A percentile compares a stretch with the other conserved stretches of the same genome.
Conservation (phyloP, 1,139 yeast genomes). For the Meyerozyma sp. region DNA sequence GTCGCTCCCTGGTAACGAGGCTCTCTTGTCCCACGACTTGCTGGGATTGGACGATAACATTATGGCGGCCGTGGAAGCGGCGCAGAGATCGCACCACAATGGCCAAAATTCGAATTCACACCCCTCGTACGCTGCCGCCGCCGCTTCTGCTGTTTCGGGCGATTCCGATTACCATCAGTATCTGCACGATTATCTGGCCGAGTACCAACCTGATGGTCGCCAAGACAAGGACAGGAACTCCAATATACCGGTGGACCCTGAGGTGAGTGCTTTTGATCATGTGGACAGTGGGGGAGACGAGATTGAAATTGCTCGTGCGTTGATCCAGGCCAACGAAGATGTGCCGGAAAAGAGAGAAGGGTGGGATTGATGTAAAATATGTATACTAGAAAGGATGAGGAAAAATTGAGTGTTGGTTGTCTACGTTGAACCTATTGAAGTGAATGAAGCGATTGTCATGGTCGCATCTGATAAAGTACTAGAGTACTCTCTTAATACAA, state of each 20-base stretch:
- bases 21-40: constrained; percentile 31
- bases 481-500: too few relatives aligned
- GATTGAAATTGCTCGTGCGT: constrained; percentile 61
- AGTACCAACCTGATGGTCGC: not conserved
- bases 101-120: constrained; percentile 10
- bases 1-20: constrained; percentile 26
- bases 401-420: too few relatives aligned
- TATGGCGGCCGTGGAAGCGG: constrained; percentile 66
- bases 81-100: constrained; percentile 37
- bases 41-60: constrained; percentile 48
- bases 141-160: constrained; percentile 32
- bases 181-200: constrained; percentile 14
- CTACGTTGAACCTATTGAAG: too few relatives aligned
- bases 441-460: too few relatives aligned
- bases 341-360: constrained; percentile 11
- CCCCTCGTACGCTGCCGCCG: constrained; percentile 36
- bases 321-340: constrained; percentile 55
- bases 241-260: constrained; percentile 53
- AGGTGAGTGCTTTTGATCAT: constrained; percentile 50
- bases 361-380: constrained; percentile 1
- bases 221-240: constrained; percentile 8
- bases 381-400: constrained; percentile 1
- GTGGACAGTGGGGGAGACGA: constrained; percentile 44
- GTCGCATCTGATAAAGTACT: too few relatives aligned
- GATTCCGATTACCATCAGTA: constrained; percentile 18